These are phyloP conservation scores for Neoboletus subvelutipes DNA, from an alignment of 768 basidiomycete species.

Conservation along the genomic window DNA sequence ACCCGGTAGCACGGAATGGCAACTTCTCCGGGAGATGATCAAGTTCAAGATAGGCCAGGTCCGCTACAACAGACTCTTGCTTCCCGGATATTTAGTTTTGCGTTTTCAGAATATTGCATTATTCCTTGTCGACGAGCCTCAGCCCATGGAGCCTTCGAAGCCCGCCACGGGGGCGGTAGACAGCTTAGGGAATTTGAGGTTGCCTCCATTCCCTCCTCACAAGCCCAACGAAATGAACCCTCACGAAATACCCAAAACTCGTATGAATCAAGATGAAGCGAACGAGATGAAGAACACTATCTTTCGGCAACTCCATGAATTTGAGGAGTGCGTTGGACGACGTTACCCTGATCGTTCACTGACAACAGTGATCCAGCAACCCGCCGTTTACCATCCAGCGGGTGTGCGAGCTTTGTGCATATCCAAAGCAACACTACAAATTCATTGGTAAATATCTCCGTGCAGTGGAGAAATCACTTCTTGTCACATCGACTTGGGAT, in stretches of 20 bases:
- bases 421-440: constrained; percentile 70
- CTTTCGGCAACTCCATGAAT: constrained; percentile 65
- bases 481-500: constrained; percentile 80
- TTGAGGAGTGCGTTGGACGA: constrained; percentile 59
- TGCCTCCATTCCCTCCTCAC: constrained; percentile 73
- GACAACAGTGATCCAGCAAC: constrained; percentile 34
- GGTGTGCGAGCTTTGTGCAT: constrained; percentile 75
- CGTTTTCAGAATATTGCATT: constrained; percentile 46
- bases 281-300: constrained; percentile 54
- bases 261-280: constrained; percentile 63
- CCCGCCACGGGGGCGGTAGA: constrained; percentile 34
- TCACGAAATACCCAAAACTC: constrained; percentile 53
- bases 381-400: constrained; percentile 91
- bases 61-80: constrained; percentile 2
- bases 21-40: constrained; percentile 63
- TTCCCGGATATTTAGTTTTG: neutral
- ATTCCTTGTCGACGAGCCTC: constrained; percentile 43
- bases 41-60: constrained; percentile 73
- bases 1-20: constrained; percentile 62
- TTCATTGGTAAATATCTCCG: constrained; percentile 85
- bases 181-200: constrained; percentile 56
- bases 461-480: constrained; percentile 76
- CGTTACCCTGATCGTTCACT: constrained; percentile 1
- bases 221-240: constrained; percentile 48
- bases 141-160: constrained; percentile 41